A percentile compares a stretch with the other conserved stretches of the same genome.
Evolutionary conservation across 305 asterid genomes (phyloP).

Genomic region (Striga hermonthica): DNA sequence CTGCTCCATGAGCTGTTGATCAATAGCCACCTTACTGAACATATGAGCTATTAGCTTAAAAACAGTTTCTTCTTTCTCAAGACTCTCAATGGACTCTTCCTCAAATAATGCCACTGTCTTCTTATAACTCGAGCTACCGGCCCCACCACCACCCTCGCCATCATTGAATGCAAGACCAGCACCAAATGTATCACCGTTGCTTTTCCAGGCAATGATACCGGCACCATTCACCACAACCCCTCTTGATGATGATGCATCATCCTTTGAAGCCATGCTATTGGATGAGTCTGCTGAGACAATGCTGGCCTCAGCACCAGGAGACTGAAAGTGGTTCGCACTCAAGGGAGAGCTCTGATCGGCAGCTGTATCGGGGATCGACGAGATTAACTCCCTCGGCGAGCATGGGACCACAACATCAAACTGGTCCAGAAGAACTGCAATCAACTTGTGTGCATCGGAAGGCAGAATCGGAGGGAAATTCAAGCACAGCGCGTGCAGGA

Average conservation of each 20-base stretch:
- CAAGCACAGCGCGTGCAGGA: constrained; percentile 58
- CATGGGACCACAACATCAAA: constrained; percentile 50
- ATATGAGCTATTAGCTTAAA: constrained; percentile 68
- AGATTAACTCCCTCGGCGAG: constrained; percentile 52
- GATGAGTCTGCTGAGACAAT: constrained; percentile 43
- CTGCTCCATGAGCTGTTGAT: constrained; percentile 66
- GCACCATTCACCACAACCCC: constrained; percentile 45
- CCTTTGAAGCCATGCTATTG: constrained; percentile 44
- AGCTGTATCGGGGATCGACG: constrained; percentile 42
- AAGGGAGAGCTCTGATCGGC: constrained; percentile 65
- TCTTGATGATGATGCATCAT: constrained; percentile 40
- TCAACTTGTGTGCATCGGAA: constrained; percentile 69
- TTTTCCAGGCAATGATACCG: constrained; percentile 57
- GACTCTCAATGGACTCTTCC: constrained; percentile 70
- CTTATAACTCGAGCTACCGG: constrained; percentile 35
- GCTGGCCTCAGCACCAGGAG: constrained; percentile 44
- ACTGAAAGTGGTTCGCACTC: constrained; percentile 49
- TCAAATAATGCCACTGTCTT: constrained; percentile 52
- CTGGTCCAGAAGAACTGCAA: constrained; percentile 61
- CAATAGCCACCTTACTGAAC: constrained; percentile 56
- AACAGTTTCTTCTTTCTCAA: constrained; percentile 78
- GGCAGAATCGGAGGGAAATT: constrained; percentile 75
- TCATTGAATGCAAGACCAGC: constrained; percentile 41
- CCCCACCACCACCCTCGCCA: constrained; percentile 38
- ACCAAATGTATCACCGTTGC: constrained; percentile 57